Conservation (phyloP, 768 basidiomycete genomes). For the Galerina marginata region DNA sequence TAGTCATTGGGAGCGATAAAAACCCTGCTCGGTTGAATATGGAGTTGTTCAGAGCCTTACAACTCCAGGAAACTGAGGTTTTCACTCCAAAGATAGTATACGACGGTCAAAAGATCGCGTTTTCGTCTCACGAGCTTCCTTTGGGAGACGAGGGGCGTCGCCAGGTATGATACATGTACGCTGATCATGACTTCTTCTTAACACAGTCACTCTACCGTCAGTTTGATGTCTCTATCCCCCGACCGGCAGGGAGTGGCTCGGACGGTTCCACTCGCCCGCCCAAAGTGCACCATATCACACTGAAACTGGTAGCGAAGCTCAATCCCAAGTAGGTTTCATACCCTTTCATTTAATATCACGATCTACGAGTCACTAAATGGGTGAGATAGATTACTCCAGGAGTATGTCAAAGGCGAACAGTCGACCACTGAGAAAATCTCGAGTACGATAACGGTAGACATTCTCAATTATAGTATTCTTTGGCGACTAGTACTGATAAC, state of each 20-base stretch:
- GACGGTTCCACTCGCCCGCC: conserved; percentile 49
- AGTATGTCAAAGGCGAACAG: conserved; percentile 64
- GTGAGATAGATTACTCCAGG: conserved; percentile 37
- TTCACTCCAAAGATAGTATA: conserved; percentile 79
- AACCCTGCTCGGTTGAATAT: conserved; percentile 71
- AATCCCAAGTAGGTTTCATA: conserved; percentile 29
- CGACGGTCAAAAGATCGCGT: conserved; percentile 80
- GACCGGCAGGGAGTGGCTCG: conserved; percentile 46
- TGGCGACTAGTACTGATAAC: too few species aligned
- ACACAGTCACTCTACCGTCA: not conserved
- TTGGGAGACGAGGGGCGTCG: conserved; percentile 55
- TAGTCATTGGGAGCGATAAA: conserved; percentile 71
- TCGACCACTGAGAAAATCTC: conserved; percentile 63
- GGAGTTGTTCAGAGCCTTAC: conserved; percentile 67
- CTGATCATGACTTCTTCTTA: not conserved
- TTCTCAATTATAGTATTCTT: not conserved
- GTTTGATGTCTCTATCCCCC: conserved; percentile 50
- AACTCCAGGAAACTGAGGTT: conserved; percentile 60
- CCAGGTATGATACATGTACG: conserved; percentile 43
- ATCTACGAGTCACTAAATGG: not conserved
- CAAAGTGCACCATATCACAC: conserved; percentile 66
- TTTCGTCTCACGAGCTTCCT: conserved; percentile 60
- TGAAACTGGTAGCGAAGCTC: conserved; percentile 56
- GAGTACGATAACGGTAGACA: conserved; percentile 62
- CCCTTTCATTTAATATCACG: not conserved